Base-by-base conservation (phyloP, 192 early-diverging fungal genomes). In the Entomortierella chlamydospora region DNA sequence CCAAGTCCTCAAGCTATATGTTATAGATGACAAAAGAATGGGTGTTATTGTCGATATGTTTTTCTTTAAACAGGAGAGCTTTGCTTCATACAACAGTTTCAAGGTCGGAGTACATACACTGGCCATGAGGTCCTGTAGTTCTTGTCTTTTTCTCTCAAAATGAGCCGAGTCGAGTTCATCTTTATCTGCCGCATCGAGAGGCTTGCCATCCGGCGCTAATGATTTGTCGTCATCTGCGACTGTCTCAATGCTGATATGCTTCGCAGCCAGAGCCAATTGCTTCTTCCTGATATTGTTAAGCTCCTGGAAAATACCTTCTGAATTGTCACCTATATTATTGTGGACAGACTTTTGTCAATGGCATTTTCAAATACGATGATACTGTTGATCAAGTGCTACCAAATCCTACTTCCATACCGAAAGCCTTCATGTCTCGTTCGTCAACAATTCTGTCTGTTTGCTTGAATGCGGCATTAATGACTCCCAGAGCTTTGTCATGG, bases 221-320 rank as follows among this genome's bases (percentile, higher is more conserved):
- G 76, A 79, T 39, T 66, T 79, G 57, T 79, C 76, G 37, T 79
- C 76, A 20, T 79, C 76, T 17, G 57, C 68, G 1, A 79, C 31
- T 1, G 76, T 79, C 37, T 79, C 76, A 25, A 79, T 79, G 7
- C 63, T 58, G 10, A 79, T 79, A 29, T 79, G 76, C 55, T 66
- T 79, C 22, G 61, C 62, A 31, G 76, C 76, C 13, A 79, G n/a
- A 31, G 68, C 76, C 17, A 79, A 25, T 41, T 79, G 76, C 50
- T 79, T 79, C 23, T 70, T 66, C 29, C 76, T 62, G 63, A 79
- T 79, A 41, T 70, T 79, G 33, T 61, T 70, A 20, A 79, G 57
- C 20, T 79, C 76, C 50, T 79, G 76, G 11, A 79, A 79, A 30
- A 79, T 79, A n/a, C 76, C 70, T 25, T 79, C 76, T 1, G 76